Evolutionary conservation across 768 basidiomycete species (phyloP).

Genomic region (Psilocybe azurescens): DNA sequence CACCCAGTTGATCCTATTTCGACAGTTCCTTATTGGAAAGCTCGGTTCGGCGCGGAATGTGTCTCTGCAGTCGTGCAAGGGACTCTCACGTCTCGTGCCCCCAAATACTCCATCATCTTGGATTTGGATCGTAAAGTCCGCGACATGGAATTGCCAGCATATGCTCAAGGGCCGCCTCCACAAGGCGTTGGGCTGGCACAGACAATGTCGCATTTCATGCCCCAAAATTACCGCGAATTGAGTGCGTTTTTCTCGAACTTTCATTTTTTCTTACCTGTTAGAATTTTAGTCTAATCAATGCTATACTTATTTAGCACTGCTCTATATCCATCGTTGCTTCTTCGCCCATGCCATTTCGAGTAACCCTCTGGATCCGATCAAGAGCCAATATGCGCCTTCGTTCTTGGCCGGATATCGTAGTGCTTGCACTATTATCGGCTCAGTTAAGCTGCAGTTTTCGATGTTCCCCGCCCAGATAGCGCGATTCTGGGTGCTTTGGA

Average conservation of each 20-base stretch:
- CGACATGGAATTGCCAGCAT: conserved; percentile 70
- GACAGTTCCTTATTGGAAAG: conserved; percentile 73
- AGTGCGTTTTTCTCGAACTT: conserved; percentile 45
- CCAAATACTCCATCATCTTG: conserved; percentile 64
- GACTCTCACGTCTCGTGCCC: conserved; percentile 65
- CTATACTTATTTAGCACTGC: conserved; percentile 48
- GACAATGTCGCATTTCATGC: conserved; percentile 80
- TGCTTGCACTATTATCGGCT: conserved; percentile 61
- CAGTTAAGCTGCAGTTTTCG: conserved; percentile 52
- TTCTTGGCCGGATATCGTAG: conserved; percentile 73
- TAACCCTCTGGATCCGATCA: conserved; percentile 69
- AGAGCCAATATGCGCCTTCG: conserved; percentile 67
- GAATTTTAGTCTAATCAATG: conserved; percentile 4
- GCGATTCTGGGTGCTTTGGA: conserved; percentile 77
- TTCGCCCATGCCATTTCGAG: conserved; percentile 75
- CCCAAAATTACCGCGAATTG: conserved; percentile 71
- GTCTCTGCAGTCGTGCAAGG: conserved; percentile 73
- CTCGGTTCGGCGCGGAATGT: conserved; percentile 68
- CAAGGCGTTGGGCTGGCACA: conserved; percentile 56
- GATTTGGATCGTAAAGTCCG: conserved; percentile 71
- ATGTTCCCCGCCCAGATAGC: conserved; percentile 63
- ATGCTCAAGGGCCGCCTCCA: conserved; percentile 56
- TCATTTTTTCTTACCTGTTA: neutral
- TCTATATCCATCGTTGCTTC: conserved; percentile 79
- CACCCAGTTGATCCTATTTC: neutral